Evolutionary conservation across 2,329 filamentous ascomycete genomes (phyloP).

Genomic region (Sclerotinia borealis): DNA sequence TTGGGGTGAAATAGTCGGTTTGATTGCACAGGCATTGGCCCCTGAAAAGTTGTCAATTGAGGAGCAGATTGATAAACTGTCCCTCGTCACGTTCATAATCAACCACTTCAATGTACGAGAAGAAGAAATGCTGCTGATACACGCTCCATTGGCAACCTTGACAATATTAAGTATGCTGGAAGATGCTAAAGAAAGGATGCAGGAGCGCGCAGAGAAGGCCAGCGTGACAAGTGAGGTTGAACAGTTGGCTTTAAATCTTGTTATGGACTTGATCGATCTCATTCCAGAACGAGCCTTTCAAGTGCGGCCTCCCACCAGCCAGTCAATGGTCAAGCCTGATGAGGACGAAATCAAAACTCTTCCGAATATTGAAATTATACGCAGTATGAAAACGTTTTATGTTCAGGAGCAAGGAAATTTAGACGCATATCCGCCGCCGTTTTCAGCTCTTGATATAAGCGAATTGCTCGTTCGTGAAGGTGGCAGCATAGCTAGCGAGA

Average conservation of each 20-base stretch:
- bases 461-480: conserved; percentile 59
- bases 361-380: conserved; percentile 48
- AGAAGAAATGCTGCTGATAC: conserved; percentile 87
- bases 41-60: conserved; percentile 37
- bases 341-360: conserved; percentile 30
- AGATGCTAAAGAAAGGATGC: conserved; percentile 40
- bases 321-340: conserved; percentile 25
- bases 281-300: conserved; percentile 60
- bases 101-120: conserved; percentile 87
- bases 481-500: conserved; percentile 44
- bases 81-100: conserved; percentile 75
- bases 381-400: conserved; percentile 61
- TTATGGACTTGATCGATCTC: conserved; percentile 53
- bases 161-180: conserved; percentile 54
- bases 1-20: conserved; percentile 71
- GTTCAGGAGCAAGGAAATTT: conserved; percentile 63
- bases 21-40: conserved; percentile 57
- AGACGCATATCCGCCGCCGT: conserved; percentile 55
- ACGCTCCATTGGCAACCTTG: conserved; percentile 73
- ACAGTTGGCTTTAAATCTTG: conserved; percentile 41
- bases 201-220: conserved; percentile 25
- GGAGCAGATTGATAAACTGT: conserved; percentile 55
- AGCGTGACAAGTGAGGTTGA: conserved; percentile 22
- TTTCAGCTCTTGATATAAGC: conserved; percentile 48
- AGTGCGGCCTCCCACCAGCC: conserved; percentile 25